Base-by-base conservation (phyloP, 306 rosid genomes). In the Adenanthera pavonina region DNA sequence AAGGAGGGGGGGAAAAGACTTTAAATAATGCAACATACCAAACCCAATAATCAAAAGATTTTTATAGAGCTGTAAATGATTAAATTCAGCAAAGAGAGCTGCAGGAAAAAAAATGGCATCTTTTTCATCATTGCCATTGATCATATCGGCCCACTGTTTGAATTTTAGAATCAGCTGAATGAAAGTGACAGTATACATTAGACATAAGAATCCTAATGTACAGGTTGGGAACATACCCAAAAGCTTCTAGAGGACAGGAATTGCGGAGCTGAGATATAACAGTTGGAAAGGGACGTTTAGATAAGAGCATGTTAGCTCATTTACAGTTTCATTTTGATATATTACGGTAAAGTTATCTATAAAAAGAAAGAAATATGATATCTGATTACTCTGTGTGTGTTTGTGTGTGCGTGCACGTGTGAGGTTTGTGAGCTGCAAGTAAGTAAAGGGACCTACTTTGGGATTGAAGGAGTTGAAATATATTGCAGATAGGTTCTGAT, bases 271-370 rank as follows among this genome's bases (percentile, higher is more conserved):
- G 77, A 80, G 82, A 86, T 77, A 76, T 85, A 78, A 89, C 89
- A 85, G 89, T 80, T 89, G 88, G 90, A 89, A 91, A 90, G 88
- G 71, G 68, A 15, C n/a, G 47, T 76, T 84, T 69, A 47, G 60
- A 82, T 79, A 64, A 43, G 68, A 79, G 84, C 66, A 78, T 76
- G 72, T 12, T 64, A 44, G 80, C 72, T 74, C 75, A 73, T 67
- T 17, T 67, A 25, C n/a, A 12, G 17, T 67, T 41, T 67, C 51
- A 7, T 67, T 17, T n/a, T 53, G 0, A 19, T 17, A 19, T 10
- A 61, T 35, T 30, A 5, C 67, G 30, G 9, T 30, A 30, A 30
- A 30, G 9, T 12, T 33, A 12, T 61, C 10, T 44, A 7, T 6
- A 44, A 41, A 41, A n/a, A n/a, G n/a, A 4, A 36, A 36, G 4